Evolutionary conservation across 805 yeast species (phyloP), one percentile per base, ranked within the genome.

Genomic region (Yarrowia porcina): DNA sequence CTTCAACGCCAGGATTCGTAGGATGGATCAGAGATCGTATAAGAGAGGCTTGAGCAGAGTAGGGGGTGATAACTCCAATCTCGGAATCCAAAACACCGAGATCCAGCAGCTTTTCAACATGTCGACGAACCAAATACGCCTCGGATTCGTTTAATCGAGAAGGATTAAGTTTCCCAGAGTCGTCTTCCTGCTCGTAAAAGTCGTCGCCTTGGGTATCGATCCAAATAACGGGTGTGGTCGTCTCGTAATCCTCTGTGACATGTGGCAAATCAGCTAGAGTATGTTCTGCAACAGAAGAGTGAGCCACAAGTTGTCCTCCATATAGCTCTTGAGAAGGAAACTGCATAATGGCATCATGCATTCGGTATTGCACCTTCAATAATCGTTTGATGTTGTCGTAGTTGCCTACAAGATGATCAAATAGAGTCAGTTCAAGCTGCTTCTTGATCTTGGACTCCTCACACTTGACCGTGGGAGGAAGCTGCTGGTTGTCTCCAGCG

Each of bases 201-300:
- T 86, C 88, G 8, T 90, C 96, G 17, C 97, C 97, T 74, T 90
- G 94, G 0, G 98, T 94, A 69, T 94, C 98, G 67, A 87, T 86
- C 97, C 97, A 92, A 1, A 90, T 76, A 0, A 87, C 71, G 1
- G 86, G 83, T 0, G 77, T 76, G 0, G 71, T 72, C 0, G 93
- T 83, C 10, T 82, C 85, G 25, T 86, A 91, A 49, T 77, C 80
- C 3, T 72, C 72, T 6, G 76, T 76, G 2, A 79, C 81, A 5
- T 75, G 74, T 0, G 82, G 80, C 21, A 92, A 68, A 67, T 90
- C 96, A 1, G 71, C 66, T 8, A 91, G 77, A 0, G 75, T 72
- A 28, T 83, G 81, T 13, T 74, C 69, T 4, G 78, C 78, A 12
- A 90, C 94, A 0, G 83, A 74, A 0, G 75, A 77, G 67, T 78